Conservation (phyloP, 75 land plant genomes). For the Pinus taeda region DNA sequence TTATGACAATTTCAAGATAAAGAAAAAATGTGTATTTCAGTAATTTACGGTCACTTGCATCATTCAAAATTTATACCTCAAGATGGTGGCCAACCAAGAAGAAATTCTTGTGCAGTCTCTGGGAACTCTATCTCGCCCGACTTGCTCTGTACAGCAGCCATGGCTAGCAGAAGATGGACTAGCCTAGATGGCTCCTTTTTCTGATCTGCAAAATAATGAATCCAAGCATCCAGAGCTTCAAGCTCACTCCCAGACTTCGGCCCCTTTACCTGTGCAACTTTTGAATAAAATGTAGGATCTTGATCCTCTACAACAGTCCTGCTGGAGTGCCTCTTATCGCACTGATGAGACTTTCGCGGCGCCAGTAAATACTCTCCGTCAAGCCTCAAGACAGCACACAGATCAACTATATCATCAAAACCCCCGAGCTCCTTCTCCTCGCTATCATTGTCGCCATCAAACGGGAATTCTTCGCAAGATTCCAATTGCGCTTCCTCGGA, state of each 20-base stretch:
- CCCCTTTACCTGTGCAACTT: conserved; percentile 8
- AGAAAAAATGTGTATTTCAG: too few species aligned
- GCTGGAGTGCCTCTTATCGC: background rate
- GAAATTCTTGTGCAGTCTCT: background rate
- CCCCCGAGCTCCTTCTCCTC: background rate
- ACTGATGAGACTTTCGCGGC: background rate
- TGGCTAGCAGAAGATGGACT: conserved; percentile 5
- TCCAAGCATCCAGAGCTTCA: conserved; percentile 6
- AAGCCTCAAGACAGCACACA: conserved; percentile 3
- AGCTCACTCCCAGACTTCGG: background rate
- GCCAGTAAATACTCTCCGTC: background rate
- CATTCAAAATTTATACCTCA: background rate
- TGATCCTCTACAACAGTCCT: background rate
- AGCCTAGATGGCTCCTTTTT: background rate
- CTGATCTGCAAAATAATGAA: conserved; percentile 6
- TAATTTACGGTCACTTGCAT: background rate
- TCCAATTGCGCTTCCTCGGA: background rate
- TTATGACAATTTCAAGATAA: too few species aligned
- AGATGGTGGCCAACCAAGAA: background rate
- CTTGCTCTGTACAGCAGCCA: background rate
- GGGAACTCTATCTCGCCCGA: background rate
- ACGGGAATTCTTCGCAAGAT: background rate
- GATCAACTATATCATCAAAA: conserved; percentile 1
- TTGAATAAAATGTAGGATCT: background rate
- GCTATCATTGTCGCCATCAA: background rate